A percentile compares a stretch with the other conserved stretches of the same genome.
Evolutionary conservation across 208 protist genomes (phyloP).

Genomic region (Wallacemonas sp.): DNA sequence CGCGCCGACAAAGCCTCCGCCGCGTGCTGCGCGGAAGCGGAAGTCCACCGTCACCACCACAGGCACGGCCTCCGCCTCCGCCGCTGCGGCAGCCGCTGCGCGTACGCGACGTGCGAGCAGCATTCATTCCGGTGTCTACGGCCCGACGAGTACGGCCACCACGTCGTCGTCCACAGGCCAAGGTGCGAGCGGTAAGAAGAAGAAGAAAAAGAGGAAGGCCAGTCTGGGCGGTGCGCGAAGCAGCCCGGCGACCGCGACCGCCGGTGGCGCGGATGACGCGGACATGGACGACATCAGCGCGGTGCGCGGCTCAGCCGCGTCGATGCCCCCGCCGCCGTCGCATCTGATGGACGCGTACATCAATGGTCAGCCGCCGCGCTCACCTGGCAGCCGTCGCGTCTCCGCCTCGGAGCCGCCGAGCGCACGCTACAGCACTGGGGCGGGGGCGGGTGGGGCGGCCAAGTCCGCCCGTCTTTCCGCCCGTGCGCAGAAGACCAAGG

Average conservation of each 20-base stretch:
- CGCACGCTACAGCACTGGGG: background rate
- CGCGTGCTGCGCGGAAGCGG: too few relatives aligned
- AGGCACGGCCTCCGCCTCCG: background rate
- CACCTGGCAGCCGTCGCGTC: background rate
- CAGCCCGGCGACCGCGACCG: background rate
- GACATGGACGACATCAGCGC: background rate
- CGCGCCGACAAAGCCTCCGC: background rate
- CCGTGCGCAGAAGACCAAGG: background rate
- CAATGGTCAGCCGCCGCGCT: background rate
- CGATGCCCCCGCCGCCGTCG: background rate
- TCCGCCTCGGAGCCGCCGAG: slow-evolving; percentile 7
- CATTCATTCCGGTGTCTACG: slow-evolving; percentile 6
- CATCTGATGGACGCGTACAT: background rate
- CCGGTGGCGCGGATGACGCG: background rate
- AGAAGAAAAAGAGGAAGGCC: slow-evolving; percentile 14
- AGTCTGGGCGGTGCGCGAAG: background rate
- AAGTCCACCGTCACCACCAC: too few relatives aligned
- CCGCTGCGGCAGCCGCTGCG: background rate
- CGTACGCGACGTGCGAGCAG: slow-evolving; percentile 1
- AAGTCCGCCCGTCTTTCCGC: background rate
- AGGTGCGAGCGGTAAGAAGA: slow-evolving; percentile 4
- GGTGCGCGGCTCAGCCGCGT: background rate
- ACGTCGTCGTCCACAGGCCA: too few relatives aligned
- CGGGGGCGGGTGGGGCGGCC: too few relatives aligned
- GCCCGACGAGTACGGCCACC: too few relatives aligned